Evolutionary conservation across 176 grass and related monocot species (phyloP), one percentile per base, ranked within the genome.

Genomic region (Thinopyrum elongatum): DNA sequence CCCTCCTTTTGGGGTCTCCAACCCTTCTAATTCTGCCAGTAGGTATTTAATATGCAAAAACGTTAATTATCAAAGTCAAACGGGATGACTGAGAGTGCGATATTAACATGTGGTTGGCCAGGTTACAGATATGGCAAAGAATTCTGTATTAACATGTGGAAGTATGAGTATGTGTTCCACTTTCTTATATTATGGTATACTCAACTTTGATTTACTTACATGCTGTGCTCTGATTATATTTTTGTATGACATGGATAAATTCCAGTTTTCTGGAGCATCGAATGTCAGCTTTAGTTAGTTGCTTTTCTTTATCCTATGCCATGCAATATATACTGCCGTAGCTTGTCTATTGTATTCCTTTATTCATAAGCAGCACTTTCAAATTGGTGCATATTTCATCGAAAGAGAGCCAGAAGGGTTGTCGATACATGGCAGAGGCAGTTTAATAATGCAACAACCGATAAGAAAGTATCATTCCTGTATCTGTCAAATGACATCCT

Each of bases 401-500:
- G 92, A 21, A 99, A 92, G 87, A 99, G 88, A 89, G 97, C 97
- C n/a, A 99, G 69, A 92, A 86, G 83, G 53, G 90, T 99, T 84
- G 97, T 96, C 46, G 94, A 99, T 80, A 93, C 80, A 85, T 99
- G 97, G 97, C 85, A 99, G 68, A 92, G 85, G 42, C 88, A 94
- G 42, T 94, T 96, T 57, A 96, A 83, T 51, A 86, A 57, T 82
- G 91, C 97, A 81, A 75, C 51, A 46, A 94, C 84, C 28, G 92
- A 96, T 36, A 91, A 94, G 79, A 96, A 95, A 88, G 82, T 96
- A 28, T 82, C 88, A n/a, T 91, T 94, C 38, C 84, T 99, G 21
- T 99, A 96, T 85, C 90, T 99, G 74, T 90, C 97, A 49, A 99
- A 99, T 89, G 97, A 99, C 63, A 99, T 99, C 59, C 80, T 99